Percentiles rank a stretch among this genome's conserved stretches.
Conservation (phyloP, 345 rosid species). For the Eutrema heterophyllum region DNA sequence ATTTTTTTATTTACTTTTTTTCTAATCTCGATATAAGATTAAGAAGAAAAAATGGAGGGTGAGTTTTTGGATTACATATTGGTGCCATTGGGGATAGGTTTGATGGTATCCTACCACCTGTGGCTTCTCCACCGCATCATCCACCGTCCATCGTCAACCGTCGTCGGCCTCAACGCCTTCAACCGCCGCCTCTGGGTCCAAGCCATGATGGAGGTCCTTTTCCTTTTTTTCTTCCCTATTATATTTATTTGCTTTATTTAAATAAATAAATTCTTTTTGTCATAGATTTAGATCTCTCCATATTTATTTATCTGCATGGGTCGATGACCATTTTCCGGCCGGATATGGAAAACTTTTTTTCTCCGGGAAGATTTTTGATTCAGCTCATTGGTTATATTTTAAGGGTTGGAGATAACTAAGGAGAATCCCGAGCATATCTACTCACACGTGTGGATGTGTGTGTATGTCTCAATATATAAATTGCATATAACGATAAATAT, state of each 20-base stretch:
- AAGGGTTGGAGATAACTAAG: constrained; percentile 14
- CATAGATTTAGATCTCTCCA: neutral
- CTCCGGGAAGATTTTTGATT: neutral
- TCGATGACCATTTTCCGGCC: neutral
- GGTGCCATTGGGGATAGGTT: constrained; percentile 55
- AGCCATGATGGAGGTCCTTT: constrained; percentile 85
- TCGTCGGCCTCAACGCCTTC: constrained; percentile 69
- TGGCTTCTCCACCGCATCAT: constrained; percentile 71
- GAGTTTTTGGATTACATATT: constrained; percentile 51
- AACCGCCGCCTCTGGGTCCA: constrained; percentile 86
- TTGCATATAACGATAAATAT: neutral
- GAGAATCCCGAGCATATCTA: constrained; percentile 10
- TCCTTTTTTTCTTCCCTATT: neutral
- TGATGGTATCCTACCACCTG: constrained; percentile 53
- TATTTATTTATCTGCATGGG: constrained; percentile 6
- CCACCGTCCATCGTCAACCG: constrained; percentile 58
- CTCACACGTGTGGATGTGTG: neutral
- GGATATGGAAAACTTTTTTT: neutral
- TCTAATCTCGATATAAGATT: neutral
- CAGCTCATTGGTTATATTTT: neutral
- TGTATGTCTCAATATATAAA: neutral
- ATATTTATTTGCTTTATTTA: neutral
- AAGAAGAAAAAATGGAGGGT: constrained; percentile 37
- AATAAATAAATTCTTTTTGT: neutral
- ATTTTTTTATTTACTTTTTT: neutral